phyloP scores from a whole-genome alignment of 106 monocot genomes.

The Apostasia ramifera region DNA sequence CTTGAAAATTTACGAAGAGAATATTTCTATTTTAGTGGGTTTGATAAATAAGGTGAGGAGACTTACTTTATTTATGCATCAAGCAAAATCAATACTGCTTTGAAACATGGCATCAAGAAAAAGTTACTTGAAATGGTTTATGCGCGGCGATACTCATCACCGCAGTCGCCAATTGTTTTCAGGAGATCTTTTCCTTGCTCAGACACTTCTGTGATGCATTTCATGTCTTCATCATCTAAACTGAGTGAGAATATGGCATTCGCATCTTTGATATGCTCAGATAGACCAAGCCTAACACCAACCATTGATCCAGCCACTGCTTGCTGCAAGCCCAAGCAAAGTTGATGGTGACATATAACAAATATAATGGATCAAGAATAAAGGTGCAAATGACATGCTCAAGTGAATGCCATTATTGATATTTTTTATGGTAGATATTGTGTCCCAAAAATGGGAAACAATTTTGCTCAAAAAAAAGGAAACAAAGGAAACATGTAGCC shows the following conservation, averaged over 20 bases:
- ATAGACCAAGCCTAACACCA: constrained; percentile 86
- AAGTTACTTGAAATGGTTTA: constrained; percentile 2
- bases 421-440: no score
- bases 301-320: constrained; percentile 93
- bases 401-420: no score
- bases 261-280: constrained; percentile 81
- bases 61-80: no score
- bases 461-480: not conserved
- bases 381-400: no score
- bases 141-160: constrained; percentile 77
- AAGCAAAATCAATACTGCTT: no score
- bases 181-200: constrained; percentile 75
- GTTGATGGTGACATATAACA: not conserved
- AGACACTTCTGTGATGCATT: constrained; percentile 49
- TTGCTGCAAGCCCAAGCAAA: constrained; percentile 33
- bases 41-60: no score
- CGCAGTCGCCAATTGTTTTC: constrained; percentile 82
- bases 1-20: no score
- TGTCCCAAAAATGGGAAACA: no score
- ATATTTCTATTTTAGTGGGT: no score
- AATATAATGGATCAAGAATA: not conserved
- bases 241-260: constrained; percentile 57
- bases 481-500: not conserved
- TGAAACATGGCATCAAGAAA: not conserved
- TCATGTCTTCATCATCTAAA: constrained; percentile 77